Evolutionary conservation across 768 basidiomycete species (phyloP).

Genomic region (Tephrocybe sp.): DNA sequence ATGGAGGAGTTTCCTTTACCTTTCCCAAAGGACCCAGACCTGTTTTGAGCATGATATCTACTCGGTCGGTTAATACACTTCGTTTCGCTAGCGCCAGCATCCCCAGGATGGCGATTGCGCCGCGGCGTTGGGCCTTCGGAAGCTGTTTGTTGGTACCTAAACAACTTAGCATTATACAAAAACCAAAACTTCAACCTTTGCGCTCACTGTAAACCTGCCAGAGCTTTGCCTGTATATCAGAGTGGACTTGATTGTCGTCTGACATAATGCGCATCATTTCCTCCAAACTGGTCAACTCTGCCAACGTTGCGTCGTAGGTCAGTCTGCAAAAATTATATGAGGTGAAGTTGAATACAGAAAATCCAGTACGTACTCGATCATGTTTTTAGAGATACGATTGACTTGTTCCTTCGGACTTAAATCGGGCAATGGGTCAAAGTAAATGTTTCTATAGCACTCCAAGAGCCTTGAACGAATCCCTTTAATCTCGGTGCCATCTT

Average conservation of each 20-base stretch:
- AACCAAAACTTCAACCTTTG: background rate
- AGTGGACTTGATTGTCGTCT: constrained; percentile 80
- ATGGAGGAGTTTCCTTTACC: constrained; percentile 35
- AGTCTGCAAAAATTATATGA: constrained; percentile 43
- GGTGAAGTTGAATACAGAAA: background rate
- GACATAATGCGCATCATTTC: constrained; percentile 97
- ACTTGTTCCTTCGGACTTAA: constrained; percentile 80
- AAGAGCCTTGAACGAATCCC: constrained; percentile 84
- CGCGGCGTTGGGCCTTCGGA: constrained; percentile 83
- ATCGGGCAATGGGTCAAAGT: constrained; percentile 81
- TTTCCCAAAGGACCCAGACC: constrained; percentile 84
- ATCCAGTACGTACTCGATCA: constrained; percentile 75
- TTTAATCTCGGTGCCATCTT: constrained; percentile 70
- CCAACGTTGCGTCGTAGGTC: constrained; percentile 89
- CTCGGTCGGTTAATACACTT: constrained; percentile 69
- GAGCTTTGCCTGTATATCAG: constrained; percentile 83
- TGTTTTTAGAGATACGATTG: constrained; percentile 91
- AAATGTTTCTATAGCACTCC: constrained; percentile 84
- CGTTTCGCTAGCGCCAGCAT: constrained; percentile 91
- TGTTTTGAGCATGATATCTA: constrained; percentile 82
- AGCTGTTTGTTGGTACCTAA: constrained; percentile 73
- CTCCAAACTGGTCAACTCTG: constrained; percentile 93
- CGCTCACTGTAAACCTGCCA: constrained; percentile 94
- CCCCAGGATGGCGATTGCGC: constrained; percentile 93
- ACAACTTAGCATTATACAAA: background rate